Conservation (phyloP, 2,329 filamentous ascomycete genomes). For the Aspergillus aculeatus region DNA sequence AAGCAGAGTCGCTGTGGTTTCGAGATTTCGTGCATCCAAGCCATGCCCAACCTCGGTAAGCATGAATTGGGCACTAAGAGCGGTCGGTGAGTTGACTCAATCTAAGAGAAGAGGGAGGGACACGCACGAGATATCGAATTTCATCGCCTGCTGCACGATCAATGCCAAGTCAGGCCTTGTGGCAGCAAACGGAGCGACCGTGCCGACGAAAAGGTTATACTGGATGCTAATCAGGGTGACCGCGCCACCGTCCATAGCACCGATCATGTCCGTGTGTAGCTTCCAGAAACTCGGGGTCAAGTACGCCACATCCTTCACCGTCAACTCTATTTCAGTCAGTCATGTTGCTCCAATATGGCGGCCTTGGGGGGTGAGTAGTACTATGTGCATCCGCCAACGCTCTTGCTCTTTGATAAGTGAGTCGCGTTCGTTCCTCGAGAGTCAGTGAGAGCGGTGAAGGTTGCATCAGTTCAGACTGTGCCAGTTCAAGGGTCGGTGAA, state of each 20-base stretch:
- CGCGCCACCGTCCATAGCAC: conserved; percentile 3
- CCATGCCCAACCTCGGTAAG: conserved; percentile 44
- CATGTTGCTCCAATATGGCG: background rate
- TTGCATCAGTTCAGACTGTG: conserved; percentile 1
- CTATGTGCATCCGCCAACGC: conserved; percentile 1
- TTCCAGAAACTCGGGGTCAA: conserved; percentile 10
- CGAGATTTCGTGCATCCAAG: conserved; percentile 40
- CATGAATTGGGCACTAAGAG: conserved; percentile 34
- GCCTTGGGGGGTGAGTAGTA: background rate
- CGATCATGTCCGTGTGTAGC: conserved; percentile 9
- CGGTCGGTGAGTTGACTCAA: background rate
- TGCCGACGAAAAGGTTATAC: conserved; percentile 24
- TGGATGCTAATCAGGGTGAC: conserved; percentile 21
- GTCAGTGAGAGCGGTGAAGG: background rate
- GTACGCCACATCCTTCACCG: conserved; percentile 8
- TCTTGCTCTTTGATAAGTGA: conserved; percentile 4
- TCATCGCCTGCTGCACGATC: conserved; percentile 19
- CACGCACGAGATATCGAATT: conserved; percentile 26
- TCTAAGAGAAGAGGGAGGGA: background rate
- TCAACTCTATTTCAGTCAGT: conserved; percentile 6
- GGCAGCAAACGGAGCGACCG: conserved; percentile 20
- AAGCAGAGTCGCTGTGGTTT: conserved; percentile 39
- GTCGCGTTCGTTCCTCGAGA: background rate
- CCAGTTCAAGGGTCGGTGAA: background rate
- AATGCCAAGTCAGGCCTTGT: conserved; percentile 16